Evolutionary conservation across 768 basidiomycete species (phyloP), one percentile per base, ranked within the genome.

Genomic region (Lyophyllum shimeji): DNA sequence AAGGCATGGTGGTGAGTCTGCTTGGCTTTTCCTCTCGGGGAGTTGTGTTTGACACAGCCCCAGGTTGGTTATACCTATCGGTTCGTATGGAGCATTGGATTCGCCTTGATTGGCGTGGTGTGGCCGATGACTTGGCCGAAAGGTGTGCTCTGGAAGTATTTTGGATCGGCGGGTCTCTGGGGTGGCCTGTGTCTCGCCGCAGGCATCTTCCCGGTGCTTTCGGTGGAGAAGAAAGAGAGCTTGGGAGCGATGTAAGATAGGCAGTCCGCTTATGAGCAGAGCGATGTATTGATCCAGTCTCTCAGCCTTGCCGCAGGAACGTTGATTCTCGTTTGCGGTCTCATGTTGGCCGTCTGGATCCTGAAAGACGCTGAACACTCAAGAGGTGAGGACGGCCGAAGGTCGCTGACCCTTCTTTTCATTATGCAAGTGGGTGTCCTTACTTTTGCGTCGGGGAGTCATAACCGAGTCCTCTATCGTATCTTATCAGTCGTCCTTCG

Each of bases 51-150:
- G 23, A 50, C 39, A 0, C 18, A 8, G 21, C 29, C 11, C 29
- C 52, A 90, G 89, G 72, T 74, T 25, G 92, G 84, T 0, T 94
- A 93, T 68, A 84, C 83, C 0, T 78, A 86, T 60, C 78, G 92
- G 11, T 76, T 74, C 1, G 76, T 92, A 13, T 93, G 89, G 91
- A 85, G 86, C 56, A 56, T 77, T n/a, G 85, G 86, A 9, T 86
- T 84, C 60, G 57, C 79, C 0, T 27, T 81, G 3, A 82, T 88
- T 34, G 89, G 87, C 9, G 49, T 83, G 2, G 49, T 79, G 1
- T 93, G 91, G 91, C 89, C 91, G 2, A 57, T 80, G 27, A 64
- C 74, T n/a, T 85, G 83, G 85, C 73, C 78, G 0, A 56, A 66
- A 3, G 63, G 67, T 11, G 60, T 70, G 34, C 62, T 72, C 43